Base-by-base conservation (phyloP, 768 basidiomycete species). In the Pleurotus giganteus region DNA sequence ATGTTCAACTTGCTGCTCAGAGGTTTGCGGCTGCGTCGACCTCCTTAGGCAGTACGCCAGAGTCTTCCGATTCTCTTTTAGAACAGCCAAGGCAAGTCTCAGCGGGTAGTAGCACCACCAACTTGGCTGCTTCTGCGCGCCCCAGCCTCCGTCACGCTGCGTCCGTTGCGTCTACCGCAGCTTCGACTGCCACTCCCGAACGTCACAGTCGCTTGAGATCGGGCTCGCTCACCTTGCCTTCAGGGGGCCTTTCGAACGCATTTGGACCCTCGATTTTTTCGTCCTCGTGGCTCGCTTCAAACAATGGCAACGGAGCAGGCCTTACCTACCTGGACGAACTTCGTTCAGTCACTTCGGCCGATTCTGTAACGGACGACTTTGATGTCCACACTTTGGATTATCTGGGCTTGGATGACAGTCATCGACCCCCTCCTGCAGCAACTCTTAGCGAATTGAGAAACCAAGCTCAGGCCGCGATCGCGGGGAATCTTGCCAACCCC, bases 311-410 rank as follows among this genome's bases (percentile, higher is more conserved):
- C 62, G 76, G 78, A 46, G 76, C 79, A 52, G 82, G 83, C 21
- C 83, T 86, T 59, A 76, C 84, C 31, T 78, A 83, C 61, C 74
- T 91, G 63, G 91, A 93, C 56, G 92, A 94, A 69, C 70, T 91
- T 62, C 88, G 88, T 59, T 90, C 90, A 43, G 85, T 88, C 42
- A 82, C 84, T 26, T 91, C 90, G 41, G 83, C 83, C 58, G 89
- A 91, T 66, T 88, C 88, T 17, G 82, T 77, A n/a, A 77, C 82
- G 21, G 95, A 97, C 52, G 89, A 93, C 47, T 91, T 92, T 68
- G 90, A 94, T 63, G 90, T 94, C 42, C 92, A 94, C 65, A 98
- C 96, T 24, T 82, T 98, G 57, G 95, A 97, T 70, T 98, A 98
- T 70, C 89, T 98, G 47, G 96, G 96, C 41, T 79, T 98, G 63